Evolutionary conservation across 495 filamentous ascomycete species (phyloP), one percentile per base, ranked within the genome.

Genomic region (Penicillium argentinense): DNA sequence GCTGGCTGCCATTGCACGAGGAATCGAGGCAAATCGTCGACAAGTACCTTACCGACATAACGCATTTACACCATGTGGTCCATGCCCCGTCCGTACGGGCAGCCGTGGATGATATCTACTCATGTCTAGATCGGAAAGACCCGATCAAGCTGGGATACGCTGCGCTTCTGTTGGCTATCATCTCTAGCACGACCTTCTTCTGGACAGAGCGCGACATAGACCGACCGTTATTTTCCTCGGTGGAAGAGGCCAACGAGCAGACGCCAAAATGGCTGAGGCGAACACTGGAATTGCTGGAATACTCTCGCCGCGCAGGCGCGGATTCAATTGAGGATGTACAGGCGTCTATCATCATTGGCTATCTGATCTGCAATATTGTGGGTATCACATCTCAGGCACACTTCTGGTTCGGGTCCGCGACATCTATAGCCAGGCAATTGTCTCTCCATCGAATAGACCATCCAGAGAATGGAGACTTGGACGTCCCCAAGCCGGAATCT

Each of bases 281-380:
- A 9, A 59, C 65, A 11, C 53, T 67, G 21, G 67, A 75, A 12
- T 36, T 78, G 13, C 44, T 78, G 3, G 68, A 75, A 22, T 54
- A 64, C 21, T 53, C 66, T 13, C 63, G 58, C 23, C 54, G 45
- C 5, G 52, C 57, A 17, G 46, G 51, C 5, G 21, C 42, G 2
- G 45, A 59, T 5, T 69, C 64, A 0, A 43, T 79, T 5, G 75
- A 77, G 51, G 64, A 59, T 42, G 50, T 75, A 4, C 75, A 79
- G 52, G 72, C 68, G 0, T 59, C 65, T 5, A 47, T 71, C 2
- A 67, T 79, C 19, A 5, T 68, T 0, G 48, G 55, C 8, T 75
- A 73, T 42, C 49, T 73, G 16, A 34, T 72, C 0, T 60, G 45
- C 13, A 71, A 72, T 29, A 33, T 68, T 2, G 72, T 75, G 19